A percentile compares a stretch with the other conserved stretches of the same genome.
These are phyloP conservation scores for Alternaria sp. DNA, from an alignment of 2,329 filamentous ascomycete species.

Conservation along the genomic window DNA sequence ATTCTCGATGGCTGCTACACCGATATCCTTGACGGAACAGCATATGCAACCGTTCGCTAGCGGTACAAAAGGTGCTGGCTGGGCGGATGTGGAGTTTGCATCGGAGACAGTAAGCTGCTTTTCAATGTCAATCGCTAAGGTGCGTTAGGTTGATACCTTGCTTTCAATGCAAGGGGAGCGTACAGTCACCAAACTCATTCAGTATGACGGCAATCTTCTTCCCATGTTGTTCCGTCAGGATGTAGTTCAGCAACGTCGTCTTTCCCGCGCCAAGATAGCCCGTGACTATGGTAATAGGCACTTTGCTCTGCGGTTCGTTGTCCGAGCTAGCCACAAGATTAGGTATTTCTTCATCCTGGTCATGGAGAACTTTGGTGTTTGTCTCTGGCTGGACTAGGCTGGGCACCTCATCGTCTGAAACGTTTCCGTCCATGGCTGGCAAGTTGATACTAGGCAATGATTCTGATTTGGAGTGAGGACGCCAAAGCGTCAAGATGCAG, in stretches of 20 bases:
- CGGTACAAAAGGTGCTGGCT: conserved; percentile 74
- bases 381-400: conserved; percentile 64
- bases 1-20: conserved; percentile 93
- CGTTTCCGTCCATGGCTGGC: conserved; percentile 29
- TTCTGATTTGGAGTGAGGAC: not conserved
- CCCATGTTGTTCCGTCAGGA: conserved; percentile 91
- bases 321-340: conserved; percentile 48
- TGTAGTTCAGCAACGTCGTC: conserved; percentile 94
- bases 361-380: conserved; percentile 34
- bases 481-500: not conserved
- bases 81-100: conserved; percentile 40
- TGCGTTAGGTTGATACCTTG: conserved; percentile 5
- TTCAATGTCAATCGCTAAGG: conserved; percentile 85
- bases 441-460: not conserved
- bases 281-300: conserved; percentile 86
- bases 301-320: conserved; percentile 66
- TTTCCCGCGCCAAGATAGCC: conserved; percentile 96
- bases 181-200: conserved; percentile 67
- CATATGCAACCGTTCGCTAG: conserved; percentile 97
- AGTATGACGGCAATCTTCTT: conserved; percentile 98
- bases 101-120: conserved; percentile 88
- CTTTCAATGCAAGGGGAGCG: not conserved
- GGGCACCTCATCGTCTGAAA: conserved; percentile 46
- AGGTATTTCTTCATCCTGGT: conserved; percentile 34
- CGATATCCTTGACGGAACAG: conserved; percentile 96